phyloP scores from a whole-genome alignment of 768 basidiomycete genomes.

The Amanita jacksonii region DNA sequence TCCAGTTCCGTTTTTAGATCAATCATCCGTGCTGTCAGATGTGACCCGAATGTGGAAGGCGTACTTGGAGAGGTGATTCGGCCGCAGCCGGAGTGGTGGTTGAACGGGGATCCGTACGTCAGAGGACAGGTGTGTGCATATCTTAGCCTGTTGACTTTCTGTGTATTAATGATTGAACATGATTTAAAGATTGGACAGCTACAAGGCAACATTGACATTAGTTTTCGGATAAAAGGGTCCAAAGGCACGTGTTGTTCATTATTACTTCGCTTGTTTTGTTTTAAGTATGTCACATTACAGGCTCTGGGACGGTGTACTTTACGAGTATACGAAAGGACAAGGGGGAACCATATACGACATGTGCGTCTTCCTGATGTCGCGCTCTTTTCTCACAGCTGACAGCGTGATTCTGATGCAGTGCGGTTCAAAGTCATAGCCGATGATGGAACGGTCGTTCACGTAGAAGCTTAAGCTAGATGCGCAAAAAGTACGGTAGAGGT shows the following conservation, averaged over 20 bases:
- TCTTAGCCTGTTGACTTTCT: not conserved
- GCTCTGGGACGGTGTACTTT: conserved; percentile 71
- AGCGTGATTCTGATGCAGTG: not conserved
- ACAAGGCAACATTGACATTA: conserved; percentile 70
- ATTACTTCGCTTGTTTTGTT: not conserved
- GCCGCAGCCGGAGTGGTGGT: conserved; percentile 59
- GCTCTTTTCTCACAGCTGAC: no score
- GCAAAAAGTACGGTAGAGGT: no score
- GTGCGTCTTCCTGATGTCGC: conserved; percentile 48
- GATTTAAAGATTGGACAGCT: conserved; percentile 52
- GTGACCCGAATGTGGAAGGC: conserved; percentile 37
- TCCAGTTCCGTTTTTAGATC: conserved; percentile 67
- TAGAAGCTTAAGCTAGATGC: no score
- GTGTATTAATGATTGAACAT: no score
- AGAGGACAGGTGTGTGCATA: conserved; percentile 47
- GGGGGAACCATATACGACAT: conserved; percentile 55
- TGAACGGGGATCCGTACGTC: conserved; percentile 70
- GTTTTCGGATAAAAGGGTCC: conserved; percentile 66
- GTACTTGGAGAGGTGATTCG: conserved; percentile 58
- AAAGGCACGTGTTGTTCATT: conserved; percentile 34
- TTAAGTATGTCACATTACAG: conserved; percentile 22
- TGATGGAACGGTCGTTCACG: no score
- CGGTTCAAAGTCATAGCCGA: not conserved
- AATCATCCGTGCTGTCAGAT: conserved; percentile 50
- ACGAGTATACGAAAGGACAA: conserved; percentile 75